Conservation (phyloP, 345 rosid genomes). For the Bruguiera parviflora region DNA sequence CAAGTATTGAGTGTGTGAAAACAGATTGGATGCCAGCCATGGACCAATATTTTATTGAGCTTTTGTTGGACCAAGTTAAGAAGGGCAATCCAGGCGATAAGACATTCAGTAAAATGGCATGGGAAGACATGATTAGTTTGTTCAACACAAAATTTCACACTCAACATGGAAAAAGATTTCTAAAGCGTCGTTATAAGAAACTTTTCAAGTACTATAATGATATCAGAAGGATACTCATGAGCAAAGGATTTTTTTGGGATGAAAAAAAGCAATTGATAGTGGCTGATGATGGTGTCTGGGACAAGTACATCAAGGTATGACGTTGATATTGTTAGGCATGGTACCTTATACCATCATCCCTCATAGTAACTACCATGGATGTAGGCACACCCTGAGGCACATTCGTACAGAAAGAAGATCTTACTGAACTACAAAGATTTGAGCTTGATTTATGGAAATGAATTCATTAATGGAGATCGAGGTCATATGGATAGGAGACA, state of each 20-base stretch:
- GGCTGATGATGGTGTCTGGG: conserved; percentile 45
- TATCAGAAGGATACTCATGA: conserved; percentile 33
- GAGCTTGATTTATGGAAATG: conserved; percentile 34
- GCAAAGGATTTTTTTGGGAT: conserved; percentile 51
- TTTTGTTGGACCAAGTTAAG: conserved; percentile 41
- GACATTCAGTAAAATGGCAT: conserved; percentile 36
- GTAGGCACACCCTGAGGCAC: conserved; percentile 39
- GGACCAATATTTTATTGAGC: conserved; percentile 44
- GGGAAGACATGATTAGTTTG: conserved; percentile 42
- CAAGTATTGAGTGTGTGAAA: conserved; percentile 25
- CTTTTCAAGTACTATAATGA: conserved; percentile 34
- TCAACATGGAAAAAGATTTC: conserved; percentile 27
- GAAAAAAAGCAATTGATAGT: conserved; percentile 31
- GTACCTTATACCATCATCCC: conserved; percentile 7
- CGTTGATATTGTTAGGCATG: conserved; percentile 5
- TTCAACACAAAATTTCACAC: conserved; percentile 39
- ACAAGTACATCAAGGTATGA: conserved; percentile 35
- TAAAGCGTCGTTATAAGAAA: conserved; percentile 35
- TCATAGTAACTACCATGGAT: conserved; percentile 13
- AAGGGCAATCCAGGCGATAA: conserved; percentile 31
- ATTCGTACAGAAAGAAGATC: conserved; percentile 32
- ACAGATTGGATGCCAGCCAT: conserved; percentile 35
- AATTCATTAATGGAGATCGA: conserved; percentile 21
- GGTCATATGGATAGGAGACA: conserved; percentile 16
- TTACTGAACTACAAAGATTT: conserved; percentile 43